Evolutionary conservation across 352 stramenopile species (phyloP).

Genomic region (Phytophthora constricta): DNA sequence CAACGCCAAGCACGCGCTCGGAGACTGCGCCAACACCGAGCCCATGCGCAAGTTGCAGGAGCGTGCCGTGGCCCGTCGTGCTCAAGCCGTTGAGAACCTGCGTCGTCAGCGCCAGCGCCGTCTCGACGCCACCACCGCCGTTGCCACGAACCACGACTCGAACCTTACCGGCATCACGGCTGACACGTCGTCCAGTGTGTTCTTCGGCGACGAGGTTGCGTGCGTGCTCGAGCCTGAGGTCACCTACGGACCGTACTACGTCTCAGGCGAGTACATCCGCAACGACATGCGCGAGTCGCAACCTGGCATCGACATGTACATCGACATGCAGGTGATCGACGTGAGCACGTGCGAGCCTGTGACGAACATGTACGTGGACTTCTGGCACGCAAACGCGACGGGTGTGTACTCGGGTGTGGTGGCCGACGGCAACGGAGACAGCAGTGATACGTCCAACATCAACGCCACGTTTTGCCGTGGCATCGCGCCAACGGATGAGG

Average conservation of each 20-base stretch:
- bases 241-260: conserved; percentile 40
- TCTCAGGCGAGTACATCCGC: conserved; percentile 31
- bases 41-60: conserved; percentile 30
- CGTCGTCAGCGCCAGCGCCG: conserved; percentile 28
- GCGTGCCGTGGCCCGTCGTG: conserved; percentile 23
- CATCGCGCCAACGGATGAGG: conserved; percentile 27
- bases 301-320: conserved; percentile 29
- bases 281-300: conserved; percentile 32
- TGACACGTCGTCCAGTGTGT: conserved; percentile 17
- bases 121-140: conserved; percentile 24
- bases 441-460: conserved; percentile 33
- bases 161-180: conserved; percentile 23
- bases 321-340: conserved; percentile 34
- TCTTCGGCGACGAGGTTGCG: conserved; percentile 26
- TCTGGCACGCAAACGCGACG: conserved; percentile 40
- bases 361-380: conserved; percentile 34
- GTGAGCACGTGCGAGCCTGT: conserved; percentile 34
- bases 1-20: conserved; percentile 30
- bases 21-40: conserved; percentile 26
- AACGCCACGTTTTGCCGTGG: conserved; percentile 34
- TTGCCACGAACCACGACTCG: conserved; percentile 30
- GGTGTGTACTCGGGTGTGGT: conserved; percentile 38
- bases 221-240: conserved; percentile 34
- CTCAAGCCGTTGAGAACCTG: conserved; percentile 15
- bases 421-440: conserved; percentile 35